Percentiles rank a stretch among this genome's conserved stretches.
Conservation (phyloP, 805 yeast species). For the Novakomyces olei region DNA sequence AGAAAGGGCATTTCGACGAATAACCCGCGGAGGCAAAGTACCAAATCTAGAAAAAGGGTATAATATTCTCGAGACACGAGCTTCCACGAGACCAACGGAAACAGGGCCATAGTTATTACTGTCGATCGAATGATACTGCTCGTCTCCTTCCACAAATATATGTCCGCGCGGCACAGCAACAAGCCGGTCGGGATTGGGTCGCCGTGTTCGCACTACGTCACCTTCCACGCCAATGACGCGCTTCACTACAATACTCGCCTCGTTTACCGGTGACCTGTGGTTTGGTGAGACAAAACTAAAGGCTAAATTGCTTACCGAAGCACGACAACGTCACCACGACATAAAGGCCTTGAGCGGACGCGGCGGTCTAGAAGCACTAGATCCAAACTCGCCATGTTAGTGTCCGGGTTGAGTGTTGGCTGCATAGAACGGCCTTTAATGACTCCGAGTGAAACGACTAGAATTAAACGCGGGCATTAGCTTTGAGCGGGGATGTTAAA, state of each 20-base stretch:
- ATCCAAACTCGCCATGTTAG: constrained; percentile 1
- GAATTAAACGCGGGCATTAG: too few species aligned
- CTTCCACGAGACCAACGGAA: not conserved
- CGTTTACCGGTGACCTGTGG: constrained; percentile 1
- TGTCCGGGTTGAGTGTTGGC: constrained; percentile 4
- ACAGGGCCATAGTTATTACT: constrained; percentile 4
- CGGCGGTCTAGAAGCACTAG: not conserved
- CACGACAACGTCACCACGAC: constrained; percentile 2
- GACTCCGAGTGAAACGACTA: too few species aligned
- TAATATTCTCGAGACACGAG: not conserved
- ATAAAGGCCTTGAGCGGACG: not conserved
- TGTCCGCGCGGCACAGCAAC: constrained; percentile 2
- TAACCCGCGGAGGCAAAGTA: not conserved
- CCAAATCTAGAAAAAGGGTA: constrained; percentile 1
- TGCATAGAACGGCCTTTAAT: constrained; percentile 3
- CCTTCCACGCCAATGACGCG: not conserved
- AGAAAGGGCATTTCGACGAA: constrained; percentile 1
- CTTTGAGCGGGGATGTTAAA: too few species aligned
- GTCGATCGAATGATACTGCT: constrained; percentile 4
- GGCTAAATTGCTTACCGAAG: not conserved
- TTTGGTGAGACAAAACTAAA: not conserved
- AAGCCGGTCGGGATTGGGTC: not conserved
- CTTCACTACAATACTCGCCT: not conserved
- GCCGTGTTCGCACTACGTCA: constrained; percentile 1
- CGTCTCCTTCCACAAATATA: constrained; percentile 4